A percentile compares a stretch with the other conserved stretches of the same genome.
Evolutionary conservation across 176 grass and related monocot species (phyloP).

Genomic region (Musa beccarii): DNA sequence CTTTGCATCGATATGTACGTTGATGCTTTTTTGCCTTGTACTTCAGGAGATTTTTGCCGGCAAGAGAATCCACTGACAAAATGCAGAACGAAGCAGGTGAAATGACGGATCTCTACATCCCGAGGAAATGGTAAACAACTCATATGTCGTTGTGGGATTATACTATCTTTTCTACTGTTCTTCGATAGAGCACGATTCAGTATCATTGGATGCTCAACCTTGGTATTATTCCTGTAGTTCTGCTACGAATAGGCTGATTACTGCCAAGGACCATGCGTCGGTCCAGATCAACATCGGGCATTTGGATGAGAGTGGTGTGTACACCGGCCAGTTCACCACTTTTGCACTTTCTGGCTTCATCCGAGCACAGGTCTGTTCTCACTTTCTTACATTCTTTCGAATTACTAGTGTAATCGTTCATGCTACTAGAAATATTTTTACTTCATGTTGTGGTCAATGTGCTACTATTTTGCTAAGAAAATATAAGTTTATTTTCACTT

Average conservation of each 20-base stretch:
- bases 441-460: too few relatives aligned
- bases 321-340: constrained; percentile 4
- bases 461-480: too few relatives aligned
- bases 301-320: constrained; percentile 7
- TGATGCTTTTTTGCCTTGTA: too few relatives aligned
- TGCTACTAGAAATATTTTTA: too few relatives aligned
- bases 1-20: too few relatives aligned
- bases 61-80: neutral
- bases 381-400: neutral
- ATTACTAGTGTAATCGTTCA: too few relatives aligned
- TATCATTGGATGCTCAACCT: neutral
- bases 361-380: constrained; percentile 10
- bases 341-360: constrained; percentile 10
- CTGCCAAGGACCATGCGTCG: constrained; percentile 12
- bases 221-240: constrained; percentile 10
- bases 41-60: too few relatives aligned
- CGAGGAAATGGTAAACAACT: constrained; percentile 7
- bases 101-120: constrained; percentile 16
- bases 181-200: too few relatives aligned
- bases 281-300: constrained; percentile 14
- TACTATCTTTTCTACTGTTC: neutral
- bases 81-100: constrained; percentile 15
- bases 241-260: constrained; percentile 11
- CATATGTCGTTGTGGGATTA: neutral
- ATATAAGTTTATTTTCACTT: too few relatives aligned